Evolutionary conservation across 768 basidiomycete genomes (phyloP).

Genomic region (Infundibulicybe gibba): DNA sequence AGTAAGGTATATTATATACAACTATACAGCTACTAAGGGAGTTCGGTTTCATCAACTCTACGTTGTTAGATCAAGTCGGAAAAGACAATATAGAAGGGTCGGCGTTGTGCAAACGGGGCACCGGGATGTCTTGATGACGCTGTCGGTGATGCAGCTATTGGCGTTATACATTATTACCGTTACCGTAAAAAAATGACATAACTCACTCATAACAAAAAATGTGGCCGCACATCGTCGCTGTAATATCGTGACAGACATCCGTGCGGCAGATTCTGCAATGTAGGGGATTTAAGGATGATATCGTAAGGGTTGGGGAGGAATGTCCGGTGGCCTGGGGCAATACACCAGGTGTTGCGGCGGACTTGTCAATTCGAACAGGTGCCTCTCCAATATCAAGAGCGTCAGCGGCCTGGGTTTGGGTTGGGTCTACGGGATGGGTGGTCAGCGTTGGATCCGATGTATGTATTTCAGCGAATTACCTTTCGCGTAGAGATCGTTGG

Average conservation of each 20-base stretch:
- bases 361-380: not conserved
- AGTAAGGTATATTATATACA: too few species aligned
- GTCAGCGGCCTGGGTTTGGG: too few species aligned
- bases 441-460: too few species aligned
- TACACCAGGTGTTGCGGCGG: not conserved
- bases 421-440: too few species aligned
- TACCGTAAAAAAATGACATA: not conserved
- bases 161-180: constrained; percentile 1
- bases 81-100: constrained; percentile 51
- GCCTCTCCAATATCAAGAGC: too few species aligned
- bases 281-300: constrained; percentile 17
- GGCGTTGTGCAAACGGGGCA: constrained; percentile 53
- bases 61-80: constrained; percentile 40
- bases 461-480: too few species aligned
- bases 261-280: constrained; percentile 49
- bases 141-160: constrained; percentile 50
- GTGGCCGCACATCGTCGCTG: constrained; percentile 61
- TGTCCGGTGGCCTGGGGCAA: not conserved
- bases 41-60: not conserved
- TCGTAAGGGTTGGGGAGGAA: too few species aligned
- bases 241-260: constrained; percentile 48
- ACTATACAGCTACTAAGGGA: too few species aligned
- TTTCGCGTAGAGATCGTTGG: too few species aligned
- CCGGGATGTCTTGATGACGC: constrained; percentile 37
- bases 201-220: constrained; percentile 55